Evolutionary conservation across 179 eudicot genomes (phyloP).

Genomic region (Beta lomatogona): DNA sequence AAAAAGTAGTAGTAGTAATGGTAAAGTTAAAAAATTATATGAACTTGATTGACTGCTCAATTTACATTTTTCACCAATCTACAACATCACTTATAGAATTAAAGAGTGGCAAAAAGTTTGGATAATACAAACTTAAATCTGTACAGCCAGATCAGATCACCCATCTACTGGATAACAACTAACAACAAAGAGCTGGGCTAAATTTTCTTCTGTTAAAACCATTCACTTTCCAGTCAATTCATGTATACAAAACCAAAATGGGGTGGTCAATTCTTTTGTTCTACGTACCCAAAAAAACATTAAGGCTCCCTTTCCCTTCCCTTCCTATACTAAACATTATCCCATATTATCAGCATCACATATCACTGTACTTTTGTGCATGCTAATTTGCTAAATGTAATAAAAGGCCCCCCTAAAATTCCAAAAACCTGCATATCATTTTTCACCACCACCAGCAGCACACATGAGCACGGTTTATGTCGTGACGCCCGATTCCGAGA

Average conservation of each 20-base stretch:
- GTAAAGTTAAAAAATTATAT: too few relatives aligned
- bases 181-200: not conserved
- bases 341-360: slow-evolving; percentile 40
- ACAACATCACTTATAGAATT: not conserved
- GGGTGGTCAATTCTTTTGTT: slow-evolving; percentile 18
- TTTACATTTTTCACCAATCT: not conserved
- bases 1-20: too few relatives aligned
- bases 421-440: slow-evolving; percentile 14
- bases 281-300: slow-evolving; percentile 30
- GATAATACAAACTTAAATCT: slow-evolving; percentile 14
- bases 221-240: slow-evolving; percentile 17
- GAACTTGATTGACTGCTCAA: not conserved
- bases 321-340: slow-evolving; percentile 32
- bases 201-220: slow-evolving; percentile 18
- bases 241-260: slow-evolving; percentile 40
- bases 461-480: slow-evolving; percentile 33
- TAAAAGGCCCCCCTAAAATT: slow-evolving; percentile 15
- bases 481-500: slow-evolving; percentile 50
- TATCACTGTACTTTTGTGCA: slow-evolving; percentile 38
- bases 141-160: not conserved
- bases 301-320: slow-evolving; percentile 6
- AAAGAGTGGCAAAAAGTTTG: not conserved
- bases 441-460: slow-evolving; percentile 4
- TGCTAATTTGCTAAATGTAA: slow-evolving; percentile 1
- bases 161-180: not conserved